A percentile compares a stretch with the other conserved stretches of the same genome.
phyloP scores from a whole-genome alignment of 2,329 filamentous ascomycete species.

The Blastomyces gilchristii region DNA sequence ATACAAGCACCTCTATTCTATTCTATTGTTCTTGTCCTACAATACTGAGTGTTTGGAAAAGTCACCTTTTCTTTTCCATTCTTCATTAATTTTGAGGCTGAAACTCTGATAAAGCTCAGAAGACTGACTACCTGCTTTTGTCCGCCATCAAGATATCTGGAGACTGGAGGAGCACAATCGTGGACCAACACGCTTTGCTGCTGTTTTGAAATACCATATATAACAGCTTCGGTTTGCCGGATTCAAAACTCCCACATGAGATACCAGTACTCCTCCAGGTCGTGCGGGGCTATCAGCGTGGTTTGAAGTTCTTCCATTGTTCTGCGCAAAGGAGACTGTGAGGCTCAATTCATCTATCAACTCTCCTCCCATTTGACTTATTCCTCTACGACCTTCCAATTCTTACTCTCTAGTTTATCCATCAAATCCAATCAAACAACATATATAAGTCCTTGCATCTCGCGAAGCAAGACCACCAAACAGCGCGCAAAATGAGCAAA shows the following conservation, averaged over 20 bases:
- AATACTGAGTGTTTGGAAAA: not conserved
- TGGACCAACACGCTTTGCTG: not conserved
- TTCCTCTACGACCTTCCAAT: not conserved
- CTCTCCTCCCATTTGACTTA: not conserved
- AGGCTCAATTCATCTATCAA: not conserved
- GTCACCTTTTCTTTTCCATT: not conserved
- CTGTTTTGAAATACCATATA: not conserved
- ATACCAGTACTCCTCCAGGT: not conserved
- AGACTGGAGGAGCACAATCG: not conserved
- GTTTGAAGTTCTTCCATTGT: not conserved
- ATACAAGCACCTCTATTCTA: not conserved
- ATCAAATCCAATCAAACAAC: not conserved
- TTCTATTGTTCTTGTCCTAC: not conserved
- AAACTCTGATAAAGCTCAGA: no score
- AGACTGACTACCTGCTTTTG: not conserved
- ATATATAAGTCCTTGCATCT: not conserved
- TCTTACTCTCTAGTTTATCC: not conserved
- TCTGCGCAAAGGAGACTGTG: not conserved
- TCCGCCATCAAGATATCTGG: not conserved
- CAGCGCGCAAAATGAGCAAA: slow-evolving; percentile 13
- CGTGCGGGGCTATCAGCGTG: not conserved
- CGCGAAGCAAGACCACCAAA: not conserved
- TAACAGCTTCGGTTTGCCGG: not conserved
- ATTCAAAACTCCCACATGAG: not conserved
- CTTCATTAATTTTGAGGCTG: not conserved